Conservation (phyloP, 768 basidiomycete genomes). For the Myochromella boudieri region DNA sequence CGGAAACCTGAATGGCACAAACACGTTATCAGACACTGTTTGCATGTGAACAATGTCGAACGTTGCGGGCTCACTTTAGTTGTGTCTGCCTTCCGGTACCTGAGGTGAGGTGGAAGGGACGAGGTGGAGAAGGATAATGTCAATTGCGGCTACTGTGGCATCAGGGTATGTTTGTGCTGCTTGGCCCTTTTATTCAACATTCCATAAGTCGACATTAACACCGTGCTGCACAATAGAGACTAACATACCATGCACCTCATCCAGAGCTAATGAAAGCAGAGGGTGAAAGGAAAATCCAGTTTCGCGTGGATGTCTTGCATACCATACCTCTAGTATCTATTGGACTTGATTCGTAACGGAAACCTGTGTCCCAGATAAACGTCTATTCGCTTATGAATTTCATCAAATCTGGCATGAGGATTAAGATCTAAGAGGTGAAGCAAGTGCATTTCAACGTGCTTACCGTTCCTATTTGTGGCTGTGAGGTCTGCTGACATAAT, state of each 20-base stretch:
- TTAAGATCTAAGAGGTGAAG: no score
- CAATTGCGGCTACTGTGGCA: constrained; percentile 5
- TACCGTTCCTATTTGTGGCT: no score
- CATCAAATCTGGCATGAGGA: constrained; percentile 4
- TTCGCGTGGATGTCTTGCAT: not conserved
- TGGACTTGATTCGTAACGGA: not conserved
- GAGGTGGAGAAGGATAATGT: no score
- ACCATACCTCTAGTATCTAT: constrained; percentile 6
- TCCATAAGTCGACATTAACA: no score
- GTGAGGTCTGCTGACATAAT: constrained; percentile 15
- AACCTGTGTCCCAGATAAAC: constrained; percentile 3
- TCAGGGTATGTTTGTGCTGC: constrained; percentile 6
- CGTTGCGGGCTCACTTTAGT: no score
- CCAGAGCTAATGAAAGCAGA: constrained; percentile 2
- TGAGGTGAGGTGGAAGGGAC: no score
- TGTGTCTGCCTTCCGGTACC: no score
- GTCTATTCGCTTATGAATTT: constrained; percentile 5
- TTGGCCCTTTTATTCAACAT: not conserved
- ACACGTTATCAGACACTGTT: no score
- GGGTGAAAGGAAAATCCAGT: not conserved
- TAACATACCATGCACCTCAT: constrained; percentile 4
- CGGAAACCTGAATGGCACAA: no score
- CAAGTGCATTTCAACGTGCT: no score
- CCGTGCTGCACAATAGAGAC: no score
- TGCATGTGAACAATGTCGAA: no score